Evolutionary conservation across 73 alveolate genomes (phyloP), one percentile per base, ranked within the genome.

Genomic region (Symbiodinium pilosum): DNA sequence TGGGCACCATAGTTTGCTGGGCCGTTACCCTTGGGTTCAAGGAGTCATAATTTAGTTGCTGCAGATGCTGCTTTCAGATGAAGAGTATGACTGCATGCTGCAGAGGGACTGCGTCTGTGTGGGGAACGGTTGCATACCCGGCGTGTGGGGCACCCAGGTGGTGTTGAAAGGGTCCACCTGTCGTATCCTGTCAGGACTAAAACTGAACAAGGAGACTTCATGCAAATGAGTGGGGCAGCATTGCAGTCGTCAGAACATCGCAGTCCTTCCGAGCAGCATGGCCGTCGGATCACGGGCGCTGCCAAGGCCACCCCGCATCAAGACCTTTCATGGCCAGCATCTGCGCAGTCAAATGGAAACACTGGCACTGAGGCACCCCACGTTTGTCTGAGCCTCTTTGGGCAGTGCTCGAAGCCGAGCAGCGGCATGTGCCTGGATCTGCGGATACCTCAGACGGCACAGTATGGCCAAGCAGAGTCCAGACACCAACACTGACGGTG

Each of bases 241-340:
- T 81, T 5, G 87, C 52, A 36, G 4, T 42, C 32, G 77, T 20
- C 30, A 24, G 52, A 16, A n/a, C n/a, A n/a, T n/a, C n/a, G n/a
- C 59, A 47, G 68, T 69, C 97, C 97, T 91, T 40, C 97, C 97
- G 36, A 91, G 97, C 88, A 91, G 77, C 97, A 91, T 91, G 14
- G 97, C 97, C 75, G 97, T 91, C 12, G 97, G 97, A 91, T 91
- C 97, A 43, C 97, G 97, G 77, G 97, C 97, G 52, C 97, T 91
- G 34, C 97, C 97, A 87, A 91, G 77, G 97, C 97, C 97, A 91
- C 97, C 97, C 42, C 97, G 97, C 97, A 91, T 91, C 4, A 91
- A 77, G 77, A 91, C 97, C 97, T 91, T 11, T 6, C 59, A 47
- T 47, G 14, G 59, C 59, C 59, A 47, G 59, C 59, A n/a, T n/a